phyloP scores from a whole-genome alignment of 345 rosid species.

The Dimocarpus longan region DNA sequence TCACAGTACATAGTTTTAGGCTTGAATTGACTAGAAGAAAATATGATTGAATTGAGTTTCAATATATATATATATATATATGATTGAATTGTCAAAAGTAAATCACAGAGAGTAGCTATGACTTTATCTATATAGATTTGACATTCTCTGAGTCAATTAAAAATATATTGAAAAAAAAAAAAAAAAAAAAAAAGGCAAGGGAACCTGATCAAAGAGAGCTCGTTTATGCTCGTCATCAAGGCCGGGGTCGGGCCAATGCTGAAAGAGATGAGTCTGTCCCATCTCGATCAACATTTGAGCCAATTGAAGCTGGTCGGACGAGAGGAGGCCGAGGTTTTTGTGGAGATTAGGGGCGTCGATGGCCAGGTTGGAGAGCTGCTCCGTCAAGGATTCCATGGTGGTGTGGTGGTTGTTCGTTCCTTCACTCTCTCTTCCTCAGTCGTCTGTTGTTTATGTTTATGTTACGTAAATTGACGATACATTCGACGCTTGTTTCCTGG shows the following conservation, averaged over 20 bases:
- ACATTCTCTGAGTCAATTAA: neutral
- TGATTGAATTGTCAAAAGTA: too few relatives aligned
- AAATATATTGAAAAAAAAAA: neutral
- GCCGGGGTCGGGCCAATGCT: constrained; percentile 78
- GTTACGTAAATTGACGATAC: too few relatives aligned
- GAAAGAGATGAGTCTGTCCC: constrained; percentile 76
- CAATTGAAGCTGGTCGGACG: constrained; percentile 74
- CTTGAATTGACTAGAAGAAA: too few relatives aligned
- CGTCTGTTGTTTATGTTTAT: neutral
- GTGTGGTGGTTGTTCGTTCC: neutral
- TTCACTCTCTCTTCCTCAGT: constrained; percentile 30
- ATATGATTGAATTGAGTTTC: too few relatives aligned
- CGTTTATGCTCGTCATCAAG: constrained; percentile 65
- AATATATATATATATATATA: too few relatives aligned
- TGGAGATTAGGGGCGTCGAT: constrained; percentile 55
- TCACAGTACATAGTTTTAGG: too few relatives aligned
- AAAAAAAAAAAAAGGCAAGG: neutral
- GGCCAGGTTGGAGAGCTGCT: constrained; percentile 37
- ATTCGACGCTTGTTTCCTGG: too few relatives aligned
- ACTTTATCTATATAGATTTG: neutral
- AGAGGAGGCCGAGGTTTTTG: constrained; percentile 55
- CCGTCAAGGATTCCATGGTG: constrained; percentile 27
- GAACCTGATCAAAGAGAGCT: constrained; percentile 71
- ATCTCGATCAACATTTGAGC: constrained; percentile 68
- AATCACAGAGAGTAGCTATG: too few relatives aligned